These are phyloP conservation scores for Venturia aucupariae DNA, from an alignment of 2,329 filamentous ascomycete species.

Conservation along the genomic window DNA sequence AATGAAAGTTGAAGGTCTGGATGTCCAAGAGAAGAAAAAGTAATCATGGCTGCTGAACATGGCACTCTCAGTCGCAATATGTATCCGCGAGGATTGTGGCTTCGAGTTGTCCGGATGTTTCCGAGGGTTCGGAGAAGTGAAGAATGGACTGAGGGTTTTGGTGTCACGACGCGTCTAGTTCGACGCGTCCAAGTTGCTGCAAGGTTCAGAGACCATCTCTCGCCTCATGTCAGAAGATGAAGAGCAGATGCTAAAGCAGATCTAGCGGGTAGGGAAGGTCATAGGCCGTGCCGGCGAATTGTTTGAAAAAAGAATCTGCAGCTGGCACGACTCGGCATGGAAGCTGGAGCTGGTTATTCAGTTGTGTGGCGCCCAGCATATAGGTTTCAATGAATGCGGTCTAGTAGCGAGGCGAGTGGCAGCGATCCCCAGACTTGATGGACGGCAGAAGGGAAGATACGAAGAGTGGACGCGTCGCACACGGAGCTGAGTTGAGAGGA, in stretches of 20 bases:
- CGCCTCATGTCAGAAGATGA: background rate
- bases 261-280: background rate
- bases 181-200: background rate
- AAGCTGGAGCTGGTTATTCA: slow-evolving; percentile 4
- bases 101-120: background rate
- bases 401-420: background rate
- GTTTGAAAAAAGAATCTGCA: background rate
- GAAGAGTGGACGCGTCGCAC: background rate
- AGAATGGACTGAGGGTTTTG: background rate
- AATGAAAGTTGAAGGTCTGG: background rate
- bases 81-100: background rate
- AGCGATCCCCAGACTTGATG: background rate
- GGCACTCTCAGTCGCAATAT: background rate
- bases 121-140: background rate
- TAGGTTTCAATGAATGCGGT: background rate
- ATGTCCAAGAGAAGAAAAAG: background rate
- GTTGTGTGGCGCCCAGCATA: slow-evolving; percentile 1
- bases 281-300: background rate
- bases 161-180: background rate
- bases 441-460: background rate
- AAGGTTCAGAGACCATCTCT: background rate
- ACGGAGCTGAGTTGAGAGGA: background rate
- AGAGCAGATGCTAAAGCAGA: background rate
- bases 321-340: slow-evolving; percentile 6
- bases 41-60: background rate